Base-by-base conservation (phyloP, 2,329 filamentous ascomycete genomes). In the Fusarium paranaense region DNA sequence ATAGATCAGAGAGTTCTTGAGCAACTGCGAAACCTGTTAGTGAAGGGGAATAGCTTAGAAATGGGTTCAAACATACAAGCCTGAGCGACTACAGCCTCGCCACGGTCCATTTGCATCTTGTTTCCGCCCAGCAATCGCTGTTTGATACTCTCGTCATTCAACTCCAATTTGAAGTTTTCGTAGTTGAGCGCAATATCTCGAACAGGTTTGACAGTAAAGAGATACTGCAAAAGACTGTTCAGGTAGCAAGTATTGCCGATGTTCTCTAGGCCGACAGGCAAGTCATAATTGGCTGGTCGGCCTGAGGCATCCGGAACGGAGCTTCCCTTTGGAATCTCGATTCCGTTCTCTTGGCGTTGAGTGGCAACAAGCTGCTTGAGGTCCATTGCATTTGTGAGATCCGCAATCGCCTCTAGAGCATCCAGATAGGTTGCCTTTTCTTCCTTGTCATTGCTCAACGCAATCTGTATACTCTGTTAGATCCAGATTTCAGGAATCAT, bases 231-330 rank as follows among this genome's bases (percentile, higher is more conserved):
- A 58, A 99, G 89, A 83, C 96, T 98, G 85, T 99, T 99, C 64
- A 99, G 88, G 79, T 99, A 99, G 82, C 97, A 99, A 0, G 97
- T 99, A 79, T 99, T 99, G 68, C 97, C 95, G 66, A 98, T 97
- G 77, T 98, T 99, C 72, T 92, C 90, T 7, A 98, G 88, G 0
- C 97, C 97, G 25, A 97, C 94, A 0, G 97, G 97, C 82, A 94
- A 91, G 33, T 89, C 86, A 56, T 83, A 78, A 64, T 85, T 78
- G 16, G 80, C 78, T 4, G 77, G 64, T 42, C 62, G 71, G 18
- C 50, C 40, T 20, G 50, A 52, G 25, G 13, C 47, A 40, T 62
- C 42, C 5, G 33, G 10, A 27, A 7, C 45, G 10, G 40, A 42
- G 22, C 50, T 70, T 22, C 25, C 59, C 13, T 74, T 66, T 2